Percentiles rank a stretch among this genome's conserved stretches.
phyloP scores from a whole-genome alignment of 306 rosid species.

The Lagenaria siceraria region DNA sequence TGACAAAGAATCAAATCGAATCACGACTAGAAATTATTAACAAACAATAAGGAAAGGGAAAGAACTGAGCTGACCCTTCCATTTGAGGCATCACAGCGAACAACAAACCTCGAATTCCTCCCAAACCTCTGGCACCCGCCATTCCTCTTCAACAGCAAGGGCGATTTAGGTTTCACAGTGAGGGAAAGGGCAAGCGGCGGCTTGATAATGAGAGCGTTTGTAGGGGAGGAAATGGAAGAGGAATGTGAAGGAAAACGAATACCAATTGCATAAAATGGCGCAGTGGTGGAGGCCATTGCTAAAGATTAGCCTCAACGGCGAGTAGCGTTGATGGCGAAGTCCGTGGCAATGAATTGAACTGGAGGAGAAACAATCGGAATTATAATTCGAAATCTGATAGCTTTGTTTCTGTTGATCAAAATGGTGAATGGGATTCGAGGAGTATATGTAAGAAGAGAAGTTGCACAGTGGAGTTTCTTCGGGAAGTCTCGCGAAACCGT shows the following conservation, averaged over 20 bases:
- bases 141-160: constrained; percentile 19
- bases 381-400: background rate
- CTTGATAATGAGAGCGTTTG: constrained; percentile 24
- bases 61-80: constrained; percentile 62
- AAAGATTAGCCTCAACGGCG: background rate
- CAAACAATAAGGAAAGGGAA: background rate
- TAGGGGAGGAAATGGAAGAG: constrained; percentile 17
- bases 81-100: constrained; percentile 48
- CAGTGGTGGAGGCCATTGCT: constrained; percentile 40
- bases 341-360: background rate
- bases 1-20: background rate
- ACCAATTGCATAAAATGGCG: constrained; percentile 30
- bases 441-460: background rate
- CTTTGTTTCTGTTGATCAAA: background rate
- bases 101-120: constrained; percentile 24
- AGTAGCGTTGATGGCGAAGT: background rate
- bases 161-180: constrained; percentile 20
- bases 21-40: no score
- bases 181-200: constrained; percentile 23
- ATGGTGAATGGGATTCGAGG: background rate
- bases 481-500: constrained; percentile 12
- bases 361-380: background rate
- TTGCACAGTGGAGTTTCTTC: background rate
- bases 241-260: constrained; percentile 24
- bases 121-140: constrained; percentile 20